Conservation (phyloP, 2,329 filamentous ascomycete species). For the Colletotrichum orchidophilum region DNA sequence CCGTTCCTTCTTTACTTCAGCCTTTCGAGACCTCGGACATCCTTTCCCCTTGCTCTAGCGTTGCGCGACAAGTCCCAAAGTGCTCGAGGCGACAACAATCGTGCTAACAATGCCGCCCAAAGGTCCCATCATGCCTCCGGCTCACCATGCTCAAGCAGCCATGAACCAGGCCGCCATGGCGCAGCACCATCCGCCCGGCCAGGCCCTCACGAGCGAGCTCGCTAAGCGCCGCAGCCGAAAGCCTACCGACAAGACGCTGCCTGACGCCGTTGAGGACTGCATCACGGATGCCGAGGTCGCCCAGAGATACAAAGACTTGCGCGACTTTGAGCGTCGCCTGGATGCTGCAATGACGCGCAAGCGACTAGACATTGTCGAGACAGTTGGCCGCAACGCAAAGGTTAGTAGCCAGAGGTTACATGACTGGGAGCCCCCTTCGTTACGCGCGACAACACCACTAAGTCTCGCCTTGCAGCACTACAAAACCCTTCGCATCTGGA, state of each 20-base stretch:
- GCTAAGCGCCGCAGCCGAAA: conserved; percentile 83
- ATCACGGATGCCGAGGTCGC: conserved; percentile 77
- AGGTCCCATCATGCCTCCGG: conserved; percentile 67
- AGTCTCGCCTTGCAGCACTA: conserved; percentile 62
- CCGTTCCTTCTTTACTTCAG: conserved; percentile 25
- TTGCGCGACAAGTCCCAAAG: not conserved
- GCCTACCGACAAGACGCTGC: conserved; percentile 94
- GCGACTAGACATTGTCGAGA: conserved; percentile 88
- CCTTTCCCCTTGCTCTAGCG: not conserved
- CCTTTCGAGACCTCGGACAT: not conserved
- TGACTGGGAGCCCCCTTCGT: not conserved
- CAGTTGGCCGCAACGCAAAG: conserved; percentile 78
- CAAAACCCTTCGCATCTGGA: conserved; percentile 90
- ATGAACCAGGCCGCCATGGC: conserved; percentile 64
- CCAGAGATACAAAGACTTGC: conserved; percentile 83
- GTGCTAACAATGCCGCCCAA: conserved; percentile 26
- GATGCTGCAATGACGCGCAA: conserved; percentile 96
- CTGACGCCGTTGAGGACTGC: conserved; percentile 86
- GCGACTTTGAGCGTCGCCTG: conserved; percentile 86
- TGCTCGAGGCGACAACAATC: not conserved
- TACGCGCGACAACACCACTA: not conserved
- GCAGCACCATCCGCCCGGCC: conserved; percentile 58
- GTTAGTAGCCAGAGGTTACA: conserved; percentile 46
- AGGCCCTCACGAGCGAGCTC: conserved; percentile 54
- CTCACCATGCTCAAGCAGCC: conserved; percentile 59